Base-by-base conservation (phyloP, 2,329 filamentous ascomycete species). In the Pseudocercospora ulei region DNA sequence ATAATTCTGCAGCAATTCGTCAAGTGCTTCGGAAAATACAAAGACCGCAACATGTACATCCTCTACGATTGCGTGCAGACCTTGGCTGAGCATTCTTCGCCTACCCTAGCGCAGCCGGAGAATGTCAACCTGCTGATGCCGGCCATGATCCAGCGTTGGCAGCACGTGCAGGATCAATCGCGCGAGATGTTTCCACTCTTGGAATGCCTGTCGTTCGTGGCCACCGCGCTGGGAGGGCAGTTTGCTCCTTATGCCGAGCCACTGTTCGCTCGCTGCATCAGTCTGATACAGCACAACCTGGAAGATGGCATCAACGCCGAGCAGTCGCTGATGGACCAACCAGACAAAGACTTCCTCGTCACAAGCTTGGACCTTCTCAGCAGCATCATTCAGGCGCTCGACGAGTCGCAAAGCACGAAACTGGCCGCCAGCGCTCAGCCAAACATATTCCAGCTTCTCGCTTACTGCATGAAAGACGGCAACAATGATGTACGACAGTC, bases 61-160 rank as follows among this genome's bases (percentile, higher is more conserved):
- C 75, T 98, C 20, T 98, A 98, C 66, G 90, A 98, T 65, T 96
- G 90, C 61, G 84, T 98, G 20, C 90, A 98, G 65, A 98, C 90
- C 0, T 69, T 98, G 41, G 90, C 90, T 3, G 90, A 98, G 62
- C 81, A 85, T 56, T 81, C 96, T 38, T 86, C 85, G 7, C 77
- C 80, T 4, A 76, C 81, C 20, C 70, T 98, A 49, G 81, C 85
- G n/a, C 72, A 76, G 45, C 81, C 81, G 4, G 75, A 87, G 36
- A 73, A 94, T n/a, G 78, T 87, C 25, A 74, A 81, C 47, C 72
- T 85, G 51, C 71, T 98, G 43, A 96, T 98, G 88, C 87, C 90
- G 14, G 84, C 86, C 7, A 71, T 98, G 29, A 87, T 95, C 49
- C 71, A 80, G 46, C 75, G 90, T 44, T 98, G 90, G 77, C 79